Evolutionary conservation across 257 asterid species (phyloP).

Genomic region (Solanum piurae): DNA sequence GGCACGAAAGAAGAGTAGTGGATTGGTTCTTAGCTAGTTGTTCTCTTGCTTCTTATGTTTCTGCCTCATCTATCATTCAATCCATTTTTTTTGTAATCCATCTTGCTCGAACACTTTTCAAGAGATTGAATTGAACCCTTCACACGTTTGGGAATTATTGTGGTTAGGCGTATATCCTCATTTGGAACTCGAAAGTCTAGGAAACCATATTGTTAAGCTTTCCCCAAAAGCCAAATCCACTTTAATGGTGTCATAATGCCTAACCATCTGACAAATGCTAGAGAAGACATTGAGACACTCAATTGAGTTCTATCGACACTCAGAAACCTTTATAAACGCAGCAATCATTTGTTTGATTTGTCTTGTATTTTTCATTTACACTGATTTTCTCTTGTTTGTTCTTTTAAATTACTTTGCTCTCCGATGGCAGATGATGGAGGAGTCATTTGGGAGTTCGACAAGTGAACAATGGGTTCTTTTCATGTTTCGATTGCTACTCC

Average conservation of each 20-base stretch:
- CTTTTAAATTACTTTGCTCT: not conserved
- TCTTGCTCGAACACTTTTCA: not conserved
- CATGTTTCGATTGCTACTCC: not conserved
- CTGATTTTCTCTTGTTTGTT: not conserved
- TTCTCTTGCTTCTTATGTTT: not conserved
- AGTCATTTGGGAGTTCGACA: constrained; percentile 75
- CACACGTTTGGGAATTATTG: not conserved
- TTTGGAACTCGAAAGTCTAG: not conserved
- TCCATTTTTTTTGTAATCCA: not conserved
- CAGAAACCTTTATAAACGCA: not conserved
- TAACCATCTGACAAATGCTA: not conserved
- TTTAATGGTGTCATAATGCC: not conserved
- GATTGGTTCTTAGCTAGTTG: not conserved
- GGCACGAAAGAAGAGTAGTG: not conserved
- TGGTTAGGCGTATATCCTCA: not conserved
- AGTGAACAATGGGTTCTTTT: constrained; percentile 4
- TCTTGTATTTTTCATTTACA: not conserved
- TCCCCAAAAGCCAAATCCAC: not conserved
- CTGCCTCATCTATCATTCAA: not conserved
- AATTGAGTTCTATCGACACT: not conserved
- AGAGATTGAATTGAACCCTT: not conserved
- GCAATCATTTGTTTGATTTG: not conserved
- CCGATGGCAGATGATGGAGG: constrained; percentile 60
- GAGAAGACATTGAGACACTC: not conserved
- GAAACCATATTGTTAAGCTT: not conserved